Conservation (phyloP, 495 filamentous ascomycete species). For the Hyphodiscus hymeniophilus region DNA sequence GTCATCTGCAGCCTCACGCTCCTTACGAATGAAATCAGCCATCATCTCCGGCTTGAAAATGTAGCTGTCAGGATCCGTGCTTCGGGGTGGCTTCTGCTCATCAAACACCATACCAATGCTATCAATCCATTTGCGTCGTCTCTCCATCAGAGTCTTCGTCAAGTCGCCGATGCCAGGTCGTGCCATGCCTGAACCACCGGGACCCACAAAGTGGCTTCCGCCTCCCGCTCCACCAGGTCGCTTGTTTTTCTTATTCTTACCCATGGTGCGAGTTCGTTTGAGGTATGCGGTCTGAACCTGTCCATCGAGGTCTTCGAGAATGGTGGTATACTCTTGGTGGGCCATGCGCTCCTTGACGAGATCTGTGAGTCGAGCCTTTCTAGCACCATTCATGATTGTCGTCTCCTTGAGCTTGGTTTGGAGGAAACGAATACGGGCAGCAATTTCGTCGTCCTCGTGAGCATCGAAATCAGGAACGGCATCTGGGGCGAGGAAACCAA, state of each 20-base stretch:
- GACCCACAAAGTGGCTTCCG: conserved; percentile 38
- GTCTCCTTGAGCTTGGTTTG: conserved; percentile 75
- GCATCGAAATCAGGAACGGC: conserved; percentile 70
- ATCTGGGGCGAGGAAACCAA: conserved; percentile 74
- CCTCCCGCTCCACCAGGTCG: conserved; percentile 56
- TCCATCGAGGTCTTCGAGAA: conserved; percentile 90
- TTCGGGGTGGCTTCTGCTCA: conserved; percentile 44
- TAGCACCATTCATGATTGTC: conserved; percentile 77
- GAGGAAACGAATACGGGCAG: conserved; percentile 76
- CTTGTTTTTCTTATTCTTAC: conserved; percentile 90
- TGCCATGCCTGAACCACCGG: conserved; percentile 45
- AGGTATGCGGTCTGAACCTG: conserved; percentile 94
- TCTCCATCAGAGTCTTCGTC: conserved; percentile 83
- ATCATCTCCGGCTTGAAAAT: conserved; percentile 56
- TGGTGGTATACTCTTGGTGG: conserved; percentile 90
- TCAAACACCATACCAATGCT: conserved; percentile 82
- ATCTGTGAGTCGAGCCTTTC: conserved; percentile 77
- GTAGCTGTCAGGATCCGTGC: conserved; percentile 26
- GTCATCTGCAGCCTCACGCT: conserved; percentile 71
- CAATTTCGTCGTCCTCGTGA: conserved; percentile 90
- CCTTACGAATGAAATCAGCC: conserved; percentile 50
- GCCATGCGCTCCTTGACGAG: conserved; percentile 87
- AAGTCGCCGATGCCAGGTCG: conserved; percentile 86
- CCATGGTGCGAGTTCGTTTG: conserved; percentile 90
- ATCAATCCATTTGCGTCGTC: conserved; percentile 76